phyloP scores from a whole-genome alignment of 495 filamentous ascomycete genomes.

The Penicillium taxi region DNA sequence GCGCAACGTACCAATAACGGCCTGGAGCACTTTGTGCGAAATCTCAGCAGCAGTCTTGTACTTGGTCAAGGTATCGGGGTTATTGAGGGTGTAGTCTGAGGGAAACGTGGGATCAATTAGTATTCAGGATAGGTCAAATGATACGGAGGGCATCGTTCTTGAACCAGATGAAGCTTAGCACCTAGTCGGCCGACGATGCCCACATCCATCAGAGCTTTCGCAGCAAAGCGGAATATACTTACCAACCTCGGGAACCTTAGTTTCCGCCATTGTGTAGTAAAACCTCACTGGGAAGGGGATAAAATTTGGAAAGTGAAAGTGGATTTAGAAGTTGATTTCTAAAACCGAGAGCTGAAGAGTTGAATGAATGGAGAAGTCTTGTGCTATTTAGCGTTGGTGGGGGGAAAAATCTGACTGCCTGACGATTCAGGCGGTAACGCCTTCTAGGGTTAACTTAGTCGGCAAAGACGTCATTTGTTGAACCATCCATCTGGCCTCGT shows the following conservation, averaged over 20 bases:
- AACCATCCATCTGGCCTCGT: conserved; percentile 2
- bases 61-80: conserved; percentile 96
- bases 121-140: not conserved
- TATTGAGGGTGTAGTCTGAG: conserved; percentile 86
- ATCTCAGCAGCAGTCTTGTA: conserved; percentile 95
- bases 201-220: conserved; percentile 40
- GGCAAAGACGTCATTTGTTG: conserved; percentile 18
- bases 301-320: conserved; percentile 7
- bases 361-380: conserved; percentile 29
- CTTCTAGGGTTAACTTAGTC: conserved; percentile 25
- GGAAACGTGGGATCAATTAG: conserved; percentile 2
- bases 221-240: conserved; percentile 23
- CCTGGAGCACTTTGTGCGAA: conserved; percentile 87
- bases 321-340: conserved; percentile 14
- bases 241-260: conserved; percentile 38
- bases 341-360: conserved; percentile 20
- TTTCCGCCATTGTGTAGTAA: conserved; percentile 38
- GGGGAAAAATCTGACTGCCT: conserved; percentile 8
- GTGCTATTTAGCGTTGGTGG: conserved; percentile 25
- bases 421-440: conserved; percentile 9
- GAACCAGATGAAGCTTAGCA: conserved; percentile 9
- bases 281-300: conserved; percentile 20
- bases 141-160: not conserved
- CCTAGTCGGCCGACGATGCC: conserved; percentile 15
- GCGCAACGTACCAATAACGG: conserved; percentile 54